phyloP scores from a whole-genome alignment of 2,329 filamentous ascomycete genomes.

The Cryphonectria japonica region DNA sequence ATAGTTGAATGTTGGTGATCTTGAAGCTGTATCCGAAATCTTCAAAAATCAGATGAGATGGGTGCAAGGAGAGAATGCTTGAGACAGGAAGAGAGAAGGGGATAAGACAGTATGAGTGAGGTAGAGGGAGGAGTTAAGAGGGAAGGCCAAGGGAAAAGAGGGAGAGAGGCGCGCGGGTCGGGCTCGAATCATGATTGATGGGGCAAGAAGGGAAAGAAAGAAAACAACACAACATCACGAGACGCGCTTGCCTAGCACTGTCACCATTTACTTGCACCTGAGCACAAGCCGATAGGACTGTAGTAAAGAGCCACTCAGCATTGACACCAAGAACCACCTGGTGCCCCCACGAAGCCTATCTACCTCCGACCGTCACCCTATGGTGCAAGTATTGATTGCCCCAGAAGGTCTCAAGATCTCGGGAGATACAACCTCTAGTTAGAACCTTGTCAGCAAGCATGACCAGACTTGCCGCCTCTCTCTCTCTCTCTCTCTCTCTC shows the following conservation, averaged over 20 bases:
- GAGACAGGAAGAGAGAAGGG: no score
- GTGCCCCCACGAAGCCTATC: background rate
- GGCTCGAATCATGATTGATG: background rate
- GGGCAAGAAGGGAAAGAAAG: background rate
- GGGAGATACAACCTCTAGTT: background rate
- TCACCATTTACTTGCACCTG: background rate
- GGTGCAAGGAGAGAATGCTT: background rate
- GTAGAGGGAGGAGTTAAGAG: no score
- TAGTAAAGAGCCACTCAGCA: background rate
- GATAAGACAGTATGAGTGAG: no score
- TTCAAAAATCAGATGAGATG: background rate
- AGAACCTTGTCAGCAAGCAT: background rate
- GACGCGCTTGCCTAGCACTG: background rate
- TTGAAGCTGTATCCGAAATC: no score
- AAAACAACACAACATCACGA: slow-evolving; percentile 2
- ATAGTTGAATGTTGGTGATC: background rate
- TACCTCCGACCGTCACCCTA: background rate
- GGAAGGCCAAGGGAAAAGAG: background rate
- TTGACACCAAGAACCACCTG: background rate
- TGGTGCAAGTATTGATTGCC: background rate
- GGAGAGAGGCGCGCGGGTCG: background rate
- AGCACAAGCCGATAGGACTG: background rate
- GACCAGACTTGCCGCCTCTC: background rate
- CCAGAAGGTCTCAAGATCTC: background rate
- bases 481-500: background rate